A percentile compares a stretch with the other conserved stretches of the same genome.
phyloP scores from a whole-genome alignment of 108 stramenopile genomes.

The Nannochloropsis salina region DNA sequence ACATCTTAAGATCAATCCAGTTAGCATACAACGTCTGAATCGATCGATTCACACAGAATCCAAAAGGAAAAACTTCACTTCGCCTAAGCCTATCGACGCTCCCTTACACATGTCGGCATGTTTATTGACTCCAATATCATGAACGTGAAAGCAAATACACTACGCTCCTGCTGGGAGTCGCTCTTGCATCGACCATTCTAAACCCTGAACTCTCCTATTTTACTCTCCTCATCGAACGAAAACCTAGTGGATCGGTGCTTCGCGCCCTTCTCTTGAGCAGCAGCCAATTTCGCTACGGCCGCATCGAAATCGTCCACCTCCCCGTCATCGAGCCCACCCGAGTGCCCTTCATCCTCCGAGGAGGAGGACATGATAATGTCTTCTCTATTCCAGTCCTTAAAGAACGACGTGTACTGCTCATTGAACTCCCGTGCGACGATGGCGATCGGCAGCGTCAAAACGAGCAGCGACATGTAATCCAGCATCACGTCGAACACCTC shows the following conservation, averaged over 20 bases:
- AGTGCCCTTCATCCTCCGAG: background rate
- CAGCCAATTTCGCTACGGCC: background rate
- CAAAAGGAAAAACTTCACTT: too few species aligned
- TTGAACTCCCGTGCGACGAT: background rate
- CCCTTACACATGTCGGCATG: too few species aligned
- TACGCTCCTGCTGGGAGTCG: too few species aligned
- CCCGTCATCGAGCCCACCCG: background rate
- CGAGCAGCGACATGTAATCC: constrained; percentile 16
- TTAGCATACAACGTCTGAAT: too few species aligned
- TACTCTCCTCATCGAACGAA: background rate
- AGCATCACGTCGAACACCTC: background rate
- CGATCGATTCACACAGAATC: too few species aligned
- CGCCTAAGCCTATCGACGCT: too few species aligned
- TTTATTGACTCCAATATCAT: too few species aligned
- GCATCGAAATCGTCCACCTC: background rate
- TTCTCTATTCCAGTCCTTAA: background rate
- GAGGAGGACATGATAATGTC: background rate
- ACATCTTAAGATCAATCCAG: too few species aligned
- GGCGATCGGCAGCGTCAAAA: background rate
- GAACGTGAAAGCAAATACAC: too few species aligned
- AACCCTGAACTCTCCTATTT: background rate
- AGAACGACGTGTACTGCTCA: background rate
- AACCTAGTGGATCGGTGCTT: background rate
- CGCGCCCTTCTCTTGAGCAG: background rate
- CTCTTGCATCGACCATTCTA: background rate